phyloP scores from a whole-genome alignment of 805 yeast genomes.

The Lipomyces anomalus region DNA sequence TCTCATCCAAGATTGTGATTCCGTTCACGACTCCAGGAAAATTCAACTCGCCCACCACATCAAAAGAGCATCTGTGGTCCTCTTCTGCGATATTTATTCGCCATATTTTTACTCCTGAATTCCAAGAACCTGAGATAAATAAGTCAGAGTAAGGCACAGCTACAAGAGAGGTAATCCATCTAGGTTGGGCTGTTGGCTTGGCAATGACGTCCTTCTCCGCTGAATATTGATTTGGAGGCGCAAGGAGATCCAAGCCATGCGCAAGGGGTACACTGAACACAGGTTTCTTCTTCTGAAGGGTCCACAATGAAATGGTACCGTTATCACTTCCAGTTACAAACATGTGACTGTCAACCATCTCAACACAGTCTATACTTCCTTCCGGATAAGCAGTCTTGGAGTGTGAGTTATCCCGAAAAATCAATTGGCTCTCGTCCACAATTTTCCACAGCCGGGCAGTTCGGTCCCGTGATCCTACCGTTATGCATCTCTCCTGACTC shows the following conservation, averaged over 20 bases:
- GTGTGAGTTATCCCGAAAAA: slow-evolving; percentile 83
- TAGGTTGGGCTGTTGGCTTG: slow-evolving; percentile 64
- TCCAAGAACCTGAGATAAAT: slow-evolving; percentile 84
- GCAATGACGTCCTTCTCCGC: slow-evolving; percentile 38
- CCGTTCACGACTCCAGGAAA: slow-evolving; percentile 18
- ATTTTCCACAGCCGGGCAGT: slow-evolving; percentile 96
- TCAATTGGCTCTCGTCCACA: slow-evolving; percentile 87
- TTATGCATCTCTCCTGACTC: slow-evolving; percentile 83
- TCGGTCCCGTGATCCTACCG: slow-evolving; percentile 92
- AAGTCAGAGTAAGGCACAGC: slow-evolving; percentile 82
- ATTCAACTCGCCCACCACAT: slow-evolving; percentile 8
- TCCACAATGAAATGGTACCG: slow-evolving; percentile 87
- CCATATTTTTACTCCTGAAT: slow-evolving; percentile 84
- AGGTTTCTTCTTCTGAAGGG: slow-evolving; percentile 84
- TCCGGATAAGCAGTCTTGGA: slow-evolving; percentile 50
- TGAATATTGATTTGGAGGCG: slow-evolving; percentile 47
- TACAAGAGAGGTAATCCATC: slow-evolving; percentile 74
- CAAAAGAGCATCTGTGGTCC: background rate
- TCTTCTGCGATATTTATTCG: slow-evolving; percentile 9
- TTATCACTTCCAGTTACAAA: slow-evolving; percentile 95
- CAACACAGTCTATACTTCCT: slow-evolving; percentile 84
- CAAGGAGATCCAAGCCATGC: slow-evolving; percentile 62
- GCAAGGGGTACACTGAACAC: slow-evolving; percentile 59
- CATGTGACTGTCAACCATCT: slow-evolving; percentile 87
- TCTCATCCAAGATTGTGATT: slow-evolving; percentile 13